phyloP scores from a whole-genome alignment of 2,329 filamentous ascomycete species.

The Geoglossum cookeanum region DNA sequence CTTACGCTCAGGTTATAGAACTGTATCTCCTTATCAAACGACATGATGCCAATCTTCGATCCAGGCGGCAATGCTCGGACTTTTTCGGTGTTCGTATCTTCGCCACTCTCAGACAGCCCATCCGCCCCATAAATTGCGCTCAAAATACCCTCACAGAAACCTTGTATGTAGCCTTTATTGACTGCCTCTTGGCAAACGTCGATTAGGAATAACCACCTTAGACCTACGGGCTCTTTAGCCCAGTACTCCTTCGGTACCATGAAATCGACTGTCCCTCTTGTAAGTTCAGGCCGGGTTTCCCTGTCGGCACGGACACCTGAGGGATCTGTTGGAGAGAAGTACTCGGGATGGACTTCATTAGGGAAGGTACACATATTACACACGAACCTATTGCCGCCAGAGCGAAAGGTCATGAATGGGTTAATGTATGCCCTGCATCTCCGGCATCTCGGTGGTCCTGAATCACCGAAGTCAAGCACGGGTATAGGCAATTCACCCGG shows the following conservation, averaged over 20 bases:
- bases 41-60: conserved; percentile 82
- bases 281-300: conserved; percentile 73
- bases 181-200: conserved; percentile 85
- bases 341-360: conserved; percentile 81
- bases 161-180: conserved; percentile 77
- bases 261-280: conserved; percentile 85
- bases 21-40: conserved; percentile 90
- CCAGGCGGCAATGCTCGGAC: conserved; percentile 48
- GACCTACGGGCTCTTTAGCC: conserved; percentile 77
- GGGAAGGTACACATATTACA: conserved; percentile 97
- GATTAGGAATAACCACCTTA: conserved; percentile 79
- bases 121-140: conserved; percentile 63
- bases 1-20: conserved; percentile 87
- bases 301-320: conserved; percentile 76
- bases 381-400: conserved; percentile 87
- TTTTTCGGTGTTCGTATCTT: conserved; percentile 31
- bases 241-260: conserved; percentile 97
- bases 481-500: conserved; percentile 75
- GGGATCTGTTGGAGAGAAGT: conserved; percentile 80
- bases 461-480: conserved; percentile 84
- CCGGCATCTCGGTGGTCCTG: conserved; percentile 74
- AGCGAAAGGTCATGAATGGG: conserved; percentile 94
- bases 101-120: conserved; percentile 26
- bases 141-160: conserved; percentile 76
- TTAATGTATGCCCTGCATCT: conserved; percentile 95